Conservation (phyloP, 73 alveolate species). For the Effrenium voratum region DNA sequence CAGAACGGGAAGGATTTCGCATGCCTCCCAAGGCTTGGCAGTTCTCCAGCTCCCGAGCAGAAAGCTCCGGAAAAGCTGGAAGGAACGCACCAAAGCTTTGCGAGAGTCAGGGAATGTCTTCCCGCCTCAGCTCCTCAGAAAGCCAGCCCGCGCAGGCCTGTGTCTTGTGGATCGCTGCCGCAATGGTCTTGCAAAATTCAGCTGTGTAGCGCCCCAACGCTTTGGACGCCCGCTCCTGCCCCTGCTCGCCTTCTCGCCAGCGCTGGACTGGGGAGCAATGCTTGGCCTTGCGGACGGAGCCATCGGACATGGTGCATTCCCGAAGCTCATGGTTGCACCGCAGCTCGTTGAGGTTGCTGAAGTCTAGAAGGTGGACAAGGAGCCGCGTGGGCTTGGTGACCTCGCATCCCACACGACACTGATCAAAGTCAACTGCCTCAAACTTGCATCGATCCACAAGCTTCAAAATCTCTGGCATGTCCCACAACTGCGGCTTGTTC, state of each 20-base stretch:
- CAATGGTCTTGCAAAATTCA: neutral
- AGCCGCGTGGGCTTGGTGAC: neutral
- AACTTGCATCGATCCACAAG: neutral
- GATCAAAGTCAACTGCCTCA: neutral
- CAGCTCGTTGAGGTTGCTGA: neutral
- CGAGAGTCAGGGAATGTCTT: neutral
- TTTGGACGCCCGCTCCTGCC: neutral
- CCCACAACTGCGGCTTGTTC: neutral
- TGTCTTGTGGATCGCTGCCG: neutral
- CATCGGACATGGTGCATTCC: neutral
- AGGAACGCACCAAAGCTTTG: neutral
- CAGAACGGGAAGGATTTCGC: neutral
- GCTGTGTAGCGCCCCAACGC: neutral
- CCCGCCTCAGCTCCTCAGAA: neutral
- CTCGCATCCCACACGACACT: neutral
- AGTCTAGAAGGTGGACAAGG: neutral
- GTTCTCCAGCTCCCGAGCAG: neutral
- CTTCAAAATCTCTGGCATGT: neutral
- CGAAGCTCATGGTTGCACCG: neutral
- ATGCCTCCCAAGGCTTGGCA: neutral
- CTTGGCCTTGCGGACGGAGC: neutral
- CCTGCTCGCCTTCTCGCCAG: neutral
- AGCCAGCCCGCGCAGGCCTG: neutral
- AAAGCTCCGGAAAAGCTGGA: neutral
- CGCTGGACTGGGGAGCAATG: neutral